phyloP scores from a whole-genome alignment of 306 rosid species.

The Glycyrrhiza uralensis region DNA sequence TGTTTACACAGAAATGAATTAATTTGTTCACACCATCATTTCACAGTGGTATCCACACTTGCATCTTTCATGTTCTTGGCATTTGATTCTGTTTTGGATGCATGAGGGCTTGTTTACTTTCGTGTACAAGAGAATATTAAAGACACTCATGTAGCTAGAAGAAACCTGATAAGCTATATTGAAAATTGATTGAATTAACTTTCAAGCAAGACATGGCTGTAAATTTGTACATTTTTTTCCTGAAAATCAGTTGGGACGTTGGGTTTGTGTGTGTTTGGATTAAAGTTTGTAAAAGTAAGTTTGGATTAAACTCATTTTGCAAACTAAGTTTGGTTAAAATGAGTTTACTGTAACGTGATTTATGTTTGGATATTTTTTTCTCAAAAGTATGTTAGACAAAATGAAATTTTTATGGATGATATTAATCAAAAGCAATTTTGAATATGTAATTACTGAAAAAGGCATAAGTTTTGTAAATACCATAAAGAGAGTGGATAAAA shows the following conservation, averaged over 20 bases:
- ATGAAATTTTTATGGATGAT: too few relatives aligned
- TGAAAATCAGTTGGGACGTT: not conserved
- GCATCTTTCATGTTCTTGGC: not conserved
- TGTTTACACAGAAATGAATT: not conserved
- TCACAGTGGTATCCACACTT: not conserved
- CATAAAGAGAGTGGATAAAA: too few relatives aligned
- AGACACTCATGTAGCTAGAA: not conserved
- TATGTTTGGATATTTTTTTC: too few relatives aligned
- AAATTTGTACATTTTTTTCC: not conserved
- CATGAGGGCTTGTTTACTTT: not conserved
- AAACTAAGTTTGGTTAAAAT: too few relatives aligned
- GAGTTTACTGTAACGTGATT: too few relatives aligned
- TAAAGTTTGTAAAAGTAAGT: too few relatives aligned
- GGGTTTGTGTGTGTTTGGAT: too few relatives aligned
- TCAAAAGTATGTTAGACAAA: too few relatives aligned
- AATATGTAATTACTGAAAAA: too few relatives aligned
- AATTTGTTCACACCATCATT: not conserved
- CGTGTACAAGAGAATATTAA: not conserved
- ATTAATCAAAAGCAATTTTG: too few relatives aligned
- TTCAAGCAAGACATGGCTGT: not conserved
- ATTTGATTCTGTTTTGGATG: conserved; percentile 3
- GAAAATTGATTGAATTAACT: not conserved
- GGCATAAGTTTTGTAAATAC: too few relatives aligned
- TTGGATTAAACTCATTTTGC: too few relatives aligned
- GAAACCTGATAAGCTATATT: not conserved